A percentile compares a stretch with the other conserved stretches of the same genome.
Conservation (phyloP, 2,329 filamentous ascomycete species). For the Cadophora luteo-olivacea region DNA sequence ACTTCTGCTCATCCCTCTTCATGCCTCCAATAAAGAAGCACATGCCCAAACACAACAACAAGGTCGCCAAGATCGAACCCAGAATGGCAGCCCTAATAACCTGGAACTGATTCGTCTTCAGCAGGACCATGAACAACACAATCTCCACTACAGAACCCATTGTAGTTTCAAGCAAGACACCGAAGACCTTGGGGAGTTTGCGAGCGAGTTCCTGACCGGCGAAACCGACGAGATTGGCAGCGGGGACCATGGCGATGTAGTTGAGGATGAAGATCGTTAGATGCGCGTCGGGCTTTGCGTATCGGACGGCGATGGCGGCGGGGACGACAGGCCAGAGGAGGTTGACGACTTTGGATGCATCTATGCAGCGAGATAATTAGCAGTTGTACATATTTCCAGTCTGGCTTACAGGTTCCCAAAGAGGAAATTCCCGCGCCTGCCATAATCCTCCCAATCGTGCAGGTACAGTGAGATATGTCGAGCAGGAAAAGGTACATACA, state of each 20-base stretch:
- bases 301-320: constrained; percentile 71
- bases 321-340: constrained; percentile 78
- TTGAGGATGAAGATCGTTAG: constrained; percentile 72
- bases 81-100: constrained; percentile 85
- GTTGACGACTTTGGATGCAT: constrained; percentile 69
- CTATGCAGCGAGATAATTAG: background rate
- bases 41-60: constrained; percentile 78
- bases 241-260: constrained; percentile 79
- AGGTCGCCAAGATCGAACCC: constrained; percentile 83
- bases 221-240: constrained; percentile 78
- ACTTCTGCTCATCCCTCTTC: constrained; percentile 69
- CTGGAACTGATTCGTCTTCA: constrained; percentile 60
- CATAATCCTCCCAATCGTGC: background rate
- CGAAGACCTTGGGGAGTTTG: constrained; percentile 76
- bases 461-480: background rate
- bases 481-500: constrained; percentile 31
- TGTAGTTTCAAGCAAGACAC: constrained; percentile 66
- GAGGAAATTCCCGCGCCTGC: background rate
- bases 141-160: constrained; percentile 81
- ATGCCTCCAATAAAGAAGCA: constrained; percentile 83
- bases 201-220: constrained; percentile 74
- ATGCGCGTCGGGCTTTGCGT: constrained; percentile 60
- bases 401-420: constrained; percentile 2
- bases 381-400: background rate
- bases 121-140: constrained; percentile 79